Evolutionary conservation across 208 protist species (phyloP).

Genomic region (Crithidia thermophila): DNA sequence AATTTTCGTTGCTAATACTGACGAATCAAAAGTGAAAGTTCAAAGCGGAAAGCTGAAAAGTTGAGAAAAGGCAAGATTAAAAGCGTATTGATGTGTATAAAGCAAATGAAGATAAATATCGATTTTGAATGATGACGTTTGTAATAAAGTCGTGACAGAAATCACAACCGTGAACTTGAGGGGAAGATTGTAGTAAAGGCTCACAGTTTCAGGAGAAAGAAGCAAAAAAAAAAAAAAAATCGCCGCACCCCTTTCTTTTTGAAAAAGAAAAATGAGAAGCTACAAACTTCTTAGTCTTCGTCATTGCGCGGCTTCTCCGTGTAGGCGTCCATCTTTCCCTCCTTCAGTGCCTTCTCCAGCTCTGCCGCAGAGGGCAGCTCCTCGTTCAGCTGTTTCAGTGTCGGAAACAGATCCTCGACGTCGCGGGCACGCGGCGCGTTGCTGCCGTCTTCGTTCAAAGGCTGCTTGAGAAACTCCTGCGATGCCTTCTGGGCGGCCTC

Average conservation of each 20-base stretch:
- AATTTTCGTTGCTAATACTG: too few relatives aligned
- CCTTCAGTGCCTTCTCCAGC: conserved; percentile 42
- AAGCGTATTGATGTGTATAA: too few relatives aligned
- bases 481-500: conserved; percentile 23
- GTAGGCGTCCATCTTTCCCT: conserved; percentile 44
- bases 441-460: conserved; percentile 30
- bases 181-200: too few relatives aligned
- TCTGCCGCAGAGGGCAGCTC: conserved; percentile 65
- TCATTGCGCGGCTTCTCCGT: conserved; percentile 26
- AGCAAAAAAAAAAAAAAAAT: conserved; percentile 2
- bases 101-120: too few relatives aligned
- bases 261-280: background rate
- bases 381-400: conserved; percentile 59
- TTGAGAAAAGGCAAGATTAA: too few relatives aligned
- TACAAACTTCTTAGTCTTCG: conserved; percentile 11
- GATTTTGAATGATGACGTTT: too few relatives aligned
- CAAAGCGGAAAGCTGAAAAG: too few relatives aligned
- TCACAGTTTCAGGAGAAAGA: too few relatives aligned
- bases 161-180: too few relatives aligned
- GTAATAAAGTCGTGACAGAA: too few relatives aligned
- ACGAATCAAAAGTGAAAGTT: too few relatives aligned
- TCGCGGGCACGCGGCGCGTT: conserved; percentile 27
- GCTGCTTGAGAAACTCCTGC: conserved; percentile 24
- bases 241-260: too few relatives aligned
- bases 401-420: conserved; percentile 47